A percentile compares a stretch with the other conserved stretches of the same genome.
These are phyloP conservation scores for Ustulina deusta DNA, from an alignment of 2,329 filamentous ascomycete genomes.

Conservation along the genomic window DNA sequence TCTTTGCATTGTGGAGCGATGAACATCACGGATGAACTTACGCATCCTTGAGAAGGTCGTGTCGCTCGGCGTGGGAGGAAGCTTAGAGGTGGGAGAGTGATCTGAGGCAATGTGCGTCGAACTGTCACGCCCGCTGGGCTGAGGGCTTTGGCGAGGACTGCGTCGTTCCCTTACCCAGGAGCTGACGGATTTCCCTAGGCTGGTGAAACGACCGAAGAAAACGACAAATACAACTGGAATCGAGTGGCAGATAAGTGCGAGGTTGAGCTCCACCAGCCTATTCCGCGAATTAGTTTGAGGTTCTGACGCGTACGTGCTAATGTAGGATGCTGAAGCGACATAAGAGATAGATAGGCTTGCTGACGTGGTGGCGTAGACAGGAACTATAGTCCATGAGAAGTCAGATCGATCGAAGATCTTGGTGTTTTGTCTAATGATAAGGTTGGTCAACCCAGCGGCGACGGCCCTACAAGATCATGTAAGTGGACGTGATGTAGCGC, in stretches of 20 bases:
- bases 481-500: too few species aligned
- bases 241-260: slow-evolving; percentile 36
- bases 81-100: slow-evolving; percentile 3
- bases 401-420: slow-evolving; percentile 37
- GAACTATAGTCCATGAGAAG: slow-evolving; percentile 10
- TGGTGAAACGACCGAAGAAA: slow-evolving; percentile 36
- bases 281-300: too few species aligned
- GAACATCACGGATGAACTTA: slow-evolving; percentile 22
- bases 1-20: too few species aligned
- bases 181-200: slow-evolving; percentile 29
- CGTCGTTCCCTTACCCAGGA: slow-evolving; percentile 38
- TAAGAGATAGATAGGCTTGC: too few species aligned
- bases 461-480: slow-evolving; percentile 33
- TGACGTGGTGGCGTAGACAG: slow-evolving; percentile 6
- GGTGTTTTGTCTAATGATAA: slow-evolving; percentile 33
- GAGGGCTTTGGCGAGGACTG: slow-evolving; percentile 22
- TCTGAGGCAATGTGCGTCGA: neutral
- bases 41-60: slow-evolving; percentile 20
- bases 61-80: too few species aligned
- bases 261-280: slow-evolving; percentile 37
- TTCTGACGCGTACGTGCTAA: too few species aligned
- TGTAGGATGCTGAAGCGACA: too few species aligned
- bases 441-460: slow-evolving; percentile 31
- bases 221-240: slow-evolving; percentile 34
- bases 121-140: slow-evolving; percentile 20